Percentiles rank a stretch among this genome's conserved stretches.
Evolutionary conservation across 108 stramenopile species (phyloP).

Genomic region (Aurantiochytrium sp.): DNA sequence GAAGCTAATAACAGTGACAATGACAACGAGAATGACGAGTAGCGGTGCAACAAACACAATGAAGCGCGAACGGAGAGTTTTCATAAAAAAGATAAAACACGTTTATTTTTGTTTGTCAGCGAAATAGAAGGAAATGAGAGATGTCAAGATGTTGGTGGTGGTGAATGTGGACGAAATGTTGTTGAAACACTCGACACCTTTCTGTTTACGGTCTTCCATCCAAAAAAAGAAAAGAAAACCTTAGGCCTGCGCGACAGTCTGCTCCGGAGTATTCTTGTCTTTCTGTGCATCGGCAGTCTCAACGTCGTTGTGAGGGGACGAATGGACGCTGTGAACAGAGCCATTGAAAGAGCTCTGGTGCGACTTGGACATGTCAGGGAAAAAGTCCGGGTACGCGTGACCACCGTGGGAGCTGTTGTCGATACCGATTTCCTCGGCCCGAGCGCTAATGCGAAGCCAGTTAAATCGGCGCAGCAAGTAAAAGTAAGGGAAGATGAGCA

Average conservation of each 20-base stretch:
- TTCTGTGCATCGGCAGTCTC: not conserved
- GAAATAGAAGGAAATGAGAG: too few relatives aligned
- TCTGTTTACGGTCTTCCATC: not conserved
- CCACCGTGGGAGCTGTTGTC: constrained; percentile 47
- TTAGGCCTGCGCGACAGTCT: not conserved
- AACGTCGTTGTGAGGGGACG: not conserved
- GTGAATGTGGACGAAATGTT: too few relatives aligned
- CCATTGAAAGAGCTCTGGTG: not conserved
- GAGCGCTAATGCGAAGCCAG: constrained; percentile 58
- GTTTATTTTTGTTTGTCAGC: too few relatives aligned
- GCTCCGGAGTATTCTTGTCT: not conserved
- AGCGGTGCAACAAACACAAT: too few relatives aligned
- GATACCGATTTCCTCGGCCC: constrained; percentile 50
- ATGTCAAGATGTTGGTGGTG: too few relatives aligned
- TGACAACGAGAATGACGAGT: too few relatives aligned
- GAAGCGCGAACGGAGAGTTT: too few relatives aligned
- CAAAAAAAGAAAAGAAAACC: not conserved
- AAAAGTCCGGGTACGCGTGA: not conserved
- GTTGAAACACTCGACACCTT: too few relatives aligned
- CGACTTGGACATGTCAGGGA: not conserved
- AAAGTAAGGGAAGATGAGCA: constrained; percentile 27
- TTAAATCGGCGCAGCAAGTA: not conserved
- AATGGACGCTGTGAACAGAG: not conserved
- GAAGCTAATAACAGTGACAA: too few relatives aligned
- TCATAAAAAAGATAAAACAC: too few relatives aligned